A percentile compares a stretch with the other conserved stretches of the same genome.
Evolutionary conservation across 345 rosid genomes (phyloP).

Genomic region (Eucalyptus dawsonii): DNA sequence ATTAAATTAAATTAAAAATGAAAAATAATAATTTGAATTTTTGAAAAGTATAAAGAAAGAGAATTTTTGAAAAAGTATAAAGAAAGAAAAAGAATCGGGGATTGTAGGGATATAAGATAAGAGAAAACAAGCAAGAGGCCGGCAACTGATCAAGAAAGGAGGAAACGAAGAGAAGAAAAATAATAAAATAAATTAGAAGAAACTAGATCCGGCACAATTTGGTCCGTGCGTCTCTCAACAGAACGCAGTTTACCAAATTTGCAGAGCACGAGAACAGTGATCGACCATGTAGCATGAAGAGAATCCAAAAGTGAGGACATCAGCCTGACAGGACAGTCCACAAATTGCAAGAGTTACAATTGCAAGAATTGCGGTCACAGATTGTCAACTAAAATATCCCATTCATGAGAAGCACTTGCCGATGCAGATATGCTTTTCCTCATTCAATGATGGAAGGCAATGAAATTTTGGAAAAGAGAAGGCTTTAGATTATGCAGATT

Average conservation of each 20-base stretch:
- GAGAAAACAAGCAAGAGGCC: too few species aligned
- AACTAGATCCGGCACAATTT: neutral
- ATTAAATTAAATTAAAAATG: too few species aligned
- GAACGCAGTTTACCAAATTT: neutral
- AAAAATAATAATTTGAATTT: too few species aligned
- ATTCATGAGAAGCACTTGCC: neutral
- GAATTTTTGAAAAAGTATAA: too few species aligned
- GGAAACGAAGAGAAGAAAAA: too few species aligned
- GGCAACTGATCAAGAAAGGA: rapidly evolving
- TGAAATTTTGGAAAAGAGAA: neutral
- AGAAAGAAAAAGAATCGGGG: too few species aligned
- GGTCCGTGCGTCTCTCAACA: neutral
- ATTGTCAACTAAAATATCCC: neutral
- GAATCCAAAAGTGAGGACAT: neutral
- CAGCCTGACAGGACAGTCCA: neutral
- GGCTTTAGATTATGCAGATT: neutral
- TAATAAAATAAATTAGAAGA: neutral
- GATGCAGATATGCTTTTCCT: neutral
- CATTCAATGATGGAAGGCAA: neutral
- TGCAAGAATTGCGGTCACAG: neutral
- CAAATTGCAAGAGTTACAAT: neutral
- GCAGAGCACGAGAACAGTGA: neutral
- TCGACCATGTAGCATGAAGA: neutral
- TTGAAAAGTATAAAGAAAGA: too few species aligned
- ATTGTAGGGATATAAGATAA: too few species aligned